A percentile compares a stretch with the other conserved stretches of the same genome.
Evolutionary conservation across 768 basidiomycete genomes (phyloP).

Genomic region (Hortiboletus flavorubellus): DNA sequence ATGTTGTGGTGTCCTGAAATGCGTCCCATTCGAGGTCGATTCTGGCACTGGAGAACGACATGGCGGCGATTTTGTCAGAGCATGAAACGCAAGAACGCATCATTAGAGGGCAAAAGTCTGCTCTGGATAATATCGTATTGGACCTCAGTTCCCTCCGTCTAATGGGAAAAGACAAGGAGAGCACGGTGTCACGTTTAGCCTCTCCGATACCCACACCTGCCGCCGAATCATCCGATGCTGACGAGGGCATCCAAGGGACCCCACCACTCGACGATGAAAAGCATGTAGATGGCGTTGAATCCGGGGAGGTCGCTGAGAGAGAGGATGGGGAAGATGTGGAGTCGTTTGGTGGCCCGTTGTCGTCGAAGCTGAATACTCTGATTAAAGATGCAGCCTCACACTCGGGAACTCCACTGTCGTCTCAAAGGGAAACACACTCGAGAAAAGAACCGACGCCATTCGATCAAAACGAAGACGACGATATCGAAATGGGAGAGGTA

Average conservation of each 20-base stretch:
- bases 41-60: slow-evolving; percentile 68
- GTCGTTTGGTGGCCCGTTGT: slow-evolving; percentile 26
- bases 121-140: slow-evolving; percentile 61
- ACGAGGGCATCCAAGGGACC: slow-evolving; percentile 22
- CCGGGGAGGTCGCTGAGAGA: slow-evolving; percentile 41
- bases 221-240: slow-evolving; percentile 35
- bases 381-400: slow-evolving; percentile 35
- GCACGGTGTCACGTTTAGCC: slow-evolving; percentile 36
- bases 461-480: slow-evolving; percentile 44
- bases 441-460: slow-evolving; percentile 20
- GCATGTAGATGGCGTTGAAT: slow-evolving; percentile 38
- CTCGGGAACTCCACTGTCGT: slow-evolving; percentile 28
- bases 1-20: background rate
- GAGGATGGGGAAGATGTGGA: slow-evolving; percentile 38
- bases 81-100: slow-evolving; percentile 69
- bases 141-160: slow-evolving; percentile 61
- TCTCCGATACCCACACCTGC: slow-evolving; percentile 49
- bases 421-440: slow-evolving; percentile 24
- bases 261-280: slow-evolving; percentile 32
- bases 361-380: slow-evolving; percentile 30
- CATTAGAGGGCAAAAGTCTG: slow-evolving; percentile 64
- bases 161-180: slow-evolving; percentile 65
- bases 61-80: slow-evolving; percentile 68
- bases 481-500: slow-evolving; percentile 92
- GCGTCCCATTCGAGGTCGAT: slow-evolving; percentile 52